These are phyloP conservation scores for Cyclotella choctawhatcheeana DNA, from an alignment of 108 stramenopile species.

Conservation along the genomic window DNA sequence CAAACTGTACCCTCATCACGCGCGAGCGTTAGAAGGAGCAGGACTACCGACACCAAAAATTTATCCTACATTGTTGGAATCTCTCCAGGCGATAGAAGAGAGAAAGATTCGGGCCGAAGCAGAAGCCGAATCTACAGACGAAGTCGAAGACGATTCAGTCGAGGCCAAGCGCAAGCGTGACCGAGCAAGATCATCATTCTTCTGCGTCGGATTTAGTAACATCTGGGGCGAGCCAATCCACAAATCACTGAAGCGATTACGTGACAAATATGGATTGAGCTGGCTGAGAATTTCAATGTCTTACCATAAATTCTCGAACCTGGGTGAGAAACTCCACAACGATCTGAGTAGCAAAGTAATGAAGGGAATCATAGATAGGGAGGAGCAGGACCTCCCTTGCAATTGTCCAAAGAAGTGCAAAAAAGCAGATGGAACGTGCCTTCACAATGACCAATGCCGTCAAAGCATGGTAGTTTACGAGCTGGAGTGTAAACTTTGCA, in stretches of 20 bases:
- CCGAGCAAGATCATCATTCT: conserved; percentile 1
- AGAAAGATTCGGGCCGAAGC: conserved; percentile 1
- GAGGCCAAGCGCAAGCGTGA: too few relatives aligned
- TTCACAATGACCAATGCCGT: too few relatives aligned
- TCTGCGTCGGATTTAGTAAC: neutral
- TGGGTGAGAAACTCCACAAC: conserved; percentile 3
- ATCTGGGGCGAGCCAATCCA: conserved; percentile 5
- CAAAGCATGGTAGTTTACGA: too few relatives aligned
- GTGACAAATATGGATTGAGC: conserved; percentile 5
- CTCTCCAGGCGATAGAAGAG: neutral
- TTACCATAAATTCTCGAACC: conserved; percentile 27
- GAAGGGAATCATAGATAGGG: neutral
- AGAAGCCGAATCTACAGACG: too few relatives aligned
- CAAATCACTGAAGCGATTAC: neutral
- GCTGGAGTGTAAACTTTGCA: too few relatives aligned
- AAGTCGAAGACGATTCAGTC: too few relatives aligned
- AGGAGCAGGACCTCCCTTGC: too few relatives aligned
- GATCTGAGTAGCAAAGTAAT: conserved; percentile 10
- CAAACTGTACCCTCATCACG: conserved; percentile 24
- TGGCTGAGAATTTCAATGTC: too few relatives aligned
- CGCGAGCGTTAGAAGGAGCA: conserved; percentile 8
- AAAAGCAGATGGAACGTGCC: too few relatives aligned
- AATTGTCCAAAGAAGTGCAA: too few relatives aligned
- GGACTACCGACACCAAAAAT: neutral
- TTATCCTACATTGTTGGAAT: conserved; percentile 9